phyloP scores from a whole-genome alignment of 148 eudicot species.

The Dianthus caryophyllus region DNA sequence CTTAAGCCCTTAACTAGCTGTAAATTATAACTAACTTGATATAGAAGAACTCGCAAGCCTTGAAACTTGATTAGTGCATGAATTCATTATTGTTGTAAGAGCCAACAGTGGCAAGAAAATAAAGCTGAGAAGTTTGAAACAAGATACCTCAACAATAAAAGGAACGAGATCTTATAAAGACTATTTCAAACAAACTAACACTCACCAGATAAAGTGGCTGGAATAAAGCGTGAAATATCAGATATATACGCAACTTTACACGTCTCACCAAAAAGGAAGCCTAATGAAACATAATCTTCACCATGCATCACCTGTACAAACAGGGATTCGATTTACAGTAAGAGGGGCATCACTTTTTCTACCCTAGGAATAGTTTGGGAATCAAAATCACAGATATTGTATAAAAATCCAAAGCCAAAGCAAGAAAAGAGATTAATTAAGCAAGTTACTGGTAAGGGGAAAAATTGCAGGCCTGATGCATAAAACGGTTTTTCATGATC shows the following conservation, averaged over 20 bases:
- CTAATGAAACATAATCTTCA: slow-evolving; percentile 89
- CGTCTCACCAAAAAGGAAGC: slow-evolving; percentile 79
- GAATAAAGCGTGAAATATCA: slow-evolving; percentile 82
- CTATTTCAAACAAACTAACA: neutral
- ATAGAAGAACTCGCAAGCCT: neutral
- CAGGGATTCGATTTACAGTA: slow-evolving; percentile 7
- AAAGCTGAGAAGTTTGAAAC: neutral
- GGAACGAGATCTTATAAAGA: neutral
- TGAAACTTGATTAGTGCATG: neutral
- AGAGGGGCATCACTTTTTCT: neutral
- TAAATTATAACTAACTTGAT: neutral
- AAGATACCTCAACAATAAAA: neutral
- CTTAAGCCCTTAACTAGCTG: neutral
- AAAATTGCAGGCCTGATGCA: slow-evolving; percentile 69
- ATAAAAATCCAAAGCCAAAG: slow-evolving; percentile 1
- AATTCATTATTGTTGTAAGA: neutral
- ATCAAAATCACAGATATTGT: neutral
- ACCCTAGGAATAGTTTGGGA: neutral
- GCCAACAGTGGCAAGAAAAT: neutral
- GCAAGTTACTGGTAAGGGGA: slow-evolving; percentile 60
- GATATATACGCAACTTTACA: slow-evolving; percentile 85
- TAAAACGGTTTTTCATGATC: slow-evolving; percentile 63
- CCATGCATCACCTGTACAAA: slow-evolving; percentile 88
- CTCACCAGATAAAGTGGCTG: slow-evolving; percentile 73
- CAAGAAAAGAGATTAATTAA: slow-evolving; percentile 18